Evolutionary conservation across 139 green algal genomes (phyloP), one percentile per base, ranked within the genome.

Genomic region (Mychonastes homosphaera): DNA sequence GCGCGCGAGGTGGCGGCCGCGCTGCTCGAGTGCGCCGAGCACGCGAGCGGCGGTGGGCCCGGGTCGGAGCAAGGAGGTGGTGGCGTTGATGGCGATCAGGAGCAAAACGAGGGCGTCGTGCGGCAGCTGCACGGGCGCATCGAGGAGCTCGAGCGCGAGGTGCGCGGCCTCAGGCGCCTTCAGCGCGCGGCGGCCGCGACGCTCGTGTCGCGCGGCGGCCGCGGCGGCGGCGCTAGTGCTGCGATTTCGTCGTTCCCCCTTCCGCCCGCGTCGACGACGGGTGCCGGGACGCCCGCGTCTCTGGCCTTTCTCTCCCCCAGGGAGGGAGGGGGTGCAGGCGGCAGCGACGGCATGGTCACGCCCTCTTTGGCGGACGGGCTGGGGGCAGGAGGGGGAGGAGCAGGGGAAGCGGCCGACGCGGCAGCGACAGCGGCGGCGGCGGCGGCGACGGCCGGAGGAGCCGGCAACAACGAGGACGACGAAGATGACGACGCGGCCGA

Each of bases 111-210:
- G 27, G 62, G 63, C 40, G 63, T 80, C 19, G 39, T 82, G 10
- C 60, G 58, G 36, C 53, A 21, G 19, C 76, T 83, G 38, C 48
- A 86, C 8, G 57, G 64, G 3, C 61, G 71, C 15, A 84, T 90
- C 24, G 67, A 73, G 0, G 56, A 79, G 23, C 71, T 90, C 30
- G 76, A 90, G 67, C 41, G 56, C 7, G 74, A 90, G 64, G 44
- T 87, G 30, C 59, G 68, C 23, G 56, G 67, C 10, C 64, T 75
- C 32, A 36, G 44, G 10, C 50, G 32, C 23, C 36, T 62, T 27
- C 45, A 56, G 26, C 54, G 54, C 30, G 57, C 57, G 61, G 33
- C 50, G 46, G 23, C 41, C 38, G 60, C 61, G 9, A 61, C 21
- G 30, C 46, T 56, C 5, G 23, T 57, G 7, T 33, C 29, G 10